These are phyloP conservation scores for Eleusine coracana DNA, from an alignment of 176 grass and related monocot species.

Conservation along the genomic window DNA sequence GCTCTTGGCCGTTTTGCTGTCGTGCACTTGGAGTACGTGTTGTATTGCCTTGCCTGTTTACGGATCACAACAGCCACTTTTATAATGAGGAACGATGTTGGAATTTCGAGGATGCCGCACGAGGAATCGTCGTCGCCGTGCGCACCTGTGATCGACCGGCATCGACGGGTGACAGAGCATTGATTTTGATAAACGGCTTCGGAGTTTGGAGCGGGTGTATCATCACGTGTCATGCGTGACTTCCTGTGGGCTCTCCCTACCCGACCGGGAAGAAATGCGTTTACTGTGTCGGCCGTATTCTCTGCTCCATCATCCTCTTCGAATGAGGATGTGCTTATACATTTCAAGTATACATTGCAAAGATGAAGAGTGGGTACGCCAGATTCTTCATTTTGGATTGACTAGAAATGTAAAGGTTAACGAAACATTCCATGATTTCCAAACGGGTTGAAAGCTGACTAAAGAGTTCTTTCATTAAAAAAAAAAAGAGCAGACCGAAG, in stretches of 20 bases:
- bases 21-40: neutral
- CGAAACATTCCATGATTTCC: neutral
- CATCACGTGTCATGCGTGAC: slow-evolving; percentile 45
- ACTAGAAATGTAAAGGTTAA: neutral
- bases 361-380: too few relatives aligned
- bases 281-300: neutral
- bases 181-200: slow-evolving; percentile 30
- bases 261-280: neutral
- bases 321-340: neutral
- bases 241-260: neutral
- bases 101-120: neutral
- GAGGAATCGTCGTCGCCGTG: too few relatives aligned
- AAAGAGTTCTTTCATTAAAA: too few relatives aligned
- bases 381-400: neutral
- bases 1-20: slow-evolving; percentile 4
- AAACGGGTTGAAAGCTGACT: too few relatives aligned
- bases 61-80: neutral
- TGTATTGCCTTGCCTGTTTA: too few relatives aligned
- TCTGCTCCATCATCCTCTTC: neutral
- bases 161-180: too few relatives aligned
- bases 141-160: too few relatives aligned
- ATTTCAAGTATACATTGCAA: too few relatives aligned
- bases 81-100: neutral
- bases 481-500: neutral
- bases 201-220: slow-evolving; percentile 27